phyloP scores from a whole-genome alignment of 495 filamentous ascomycete genomes.

The Elaphomyces granulatus region DNA sequence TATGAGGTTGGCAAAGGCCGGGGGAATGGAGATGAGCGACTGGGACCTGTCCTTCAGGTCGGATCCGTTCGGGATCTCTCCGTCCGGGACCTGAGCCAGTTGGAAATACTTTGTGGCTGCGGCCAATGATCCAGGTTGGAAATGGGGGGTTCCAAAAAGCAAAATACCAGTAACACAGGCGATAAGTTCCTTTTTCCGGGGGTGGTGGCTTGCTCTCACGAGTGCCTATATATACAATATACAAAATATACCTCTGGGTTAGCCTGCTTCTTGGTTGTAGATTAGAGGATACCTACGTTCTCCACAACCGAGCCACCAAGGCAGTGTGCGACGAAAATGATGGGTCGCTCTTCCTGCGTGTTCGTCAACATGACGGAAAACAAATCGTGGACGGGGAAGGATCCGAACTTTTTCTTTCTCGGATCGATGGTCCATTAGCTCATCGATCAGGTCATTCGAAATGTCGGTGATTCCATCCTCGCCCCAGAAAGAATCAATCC shows the following conservation, averaged over 20 bases:
- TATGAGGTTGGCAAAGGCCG: too few relatives aligned
- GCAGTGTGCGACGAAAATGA: constrained; percentile 4
- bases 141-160: constrained; percentile 3
- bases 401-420: neutral
- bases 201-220: constrained; percentile 1
- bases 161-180: neutral
- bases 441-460: constrained; percentile 2
- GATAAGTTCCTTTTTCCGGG: constrained; percentile 1
- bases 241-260: neutral
- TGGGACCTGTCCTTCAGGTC: constrained; percentile 1
- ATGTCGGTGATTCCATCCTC: constrained; percentile 3
- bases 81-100: constrained; percentile 1
- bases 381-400: neutral
- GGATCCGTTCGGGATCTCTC: constrained; percentile 1
- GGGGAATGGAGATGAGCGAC: constrained; percentile 1
- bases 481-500: constrained; percentile 1
- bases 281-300: constrained; percentile 1
- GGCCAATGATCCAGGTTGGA: constrained; percentile 2
- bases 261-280: neutral
- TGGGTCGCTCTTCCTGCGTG: constrained; percentile 1
- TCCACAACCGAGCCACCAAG: constrained; percentile 4
- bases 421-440: constrained; percentile 1
- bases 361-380: neutral
- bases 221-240: constrained; percentile 1
- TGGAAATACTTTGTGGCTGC: constrained; percentile 3